A percentile compares a stretch with the other conserved stretches of the same genome.
phyloP scores from a whole-genome alignment of 495 filamentous ascomycete genomes.

The Oleoguttula mirabilis region DNA sequence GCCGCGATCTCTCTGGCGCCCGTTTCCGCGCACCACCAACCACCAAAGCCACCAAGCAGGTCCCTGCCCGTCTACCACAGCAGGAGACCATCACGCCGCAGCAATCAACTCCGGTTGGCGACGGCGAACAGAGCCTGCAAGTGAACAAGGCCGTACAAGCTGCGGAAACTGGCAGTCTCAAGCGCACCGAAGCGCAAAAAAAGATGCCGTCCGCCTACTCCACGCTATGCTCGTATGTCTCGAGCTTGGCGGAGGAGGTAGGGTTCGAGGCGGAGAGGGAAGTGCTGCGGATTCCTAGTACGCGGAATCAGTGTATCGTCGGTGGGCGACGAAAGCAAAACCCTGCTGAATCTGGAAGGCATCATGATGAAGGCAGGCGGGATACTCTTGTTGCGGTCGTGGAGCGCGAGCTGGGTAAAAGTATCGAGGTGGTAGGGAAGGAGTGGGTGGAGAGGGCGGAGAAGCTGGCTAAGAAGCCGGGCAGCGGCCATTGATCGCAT shows the following conservation, averaged over 20 bases:
- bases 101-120: background rate
- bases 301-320: slow-evolving; percentile 69
- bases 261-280: slow-evolving; percentile 66
- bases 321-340: slow-evolving; percentile 32
- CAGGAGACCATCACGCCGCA: background rate
- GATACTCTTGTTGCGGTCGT: slow-evolving; percentile 26
- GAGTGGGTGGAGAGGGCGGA: slow-evolving; percentile 45
- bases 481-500: slow-evolving; percentile 33
- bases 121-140: background rate
- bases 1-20: slow-evolving; percentile 67
- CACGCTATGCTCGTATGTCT: slow-evolving; percentile 58
- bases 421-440: slow-evolving; percentile 28
- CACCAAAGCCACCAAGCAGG: slow-evolving; percentile 1
- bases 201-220: slow-evolving; percentile 51
- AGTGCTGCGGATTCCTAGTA: slow-evolving; percentile 76
- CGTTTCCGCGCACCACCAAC: slow-evolving; percentile 48
- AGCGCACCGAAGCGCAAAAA: slow-evolving; percentile 22
- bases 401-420: slow-evolving; percentile 22
- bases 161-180: slow-evolving; percentile 22
- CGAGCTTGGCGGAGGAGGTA: slow-evolving; percentile 50
- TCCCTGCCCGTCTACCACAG: slow-evolving; percentile 4
- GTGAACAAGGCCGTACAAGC: slow-evolving; percentile 2
- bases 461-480: slow-evolving; percentile 36
- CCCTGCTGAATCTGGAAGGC: background rate
- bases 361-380: background rate